Evolutionary conservation across 148 eudicot genomes (phyloP).

Genomic region (Linanthus parryae): DNA sequence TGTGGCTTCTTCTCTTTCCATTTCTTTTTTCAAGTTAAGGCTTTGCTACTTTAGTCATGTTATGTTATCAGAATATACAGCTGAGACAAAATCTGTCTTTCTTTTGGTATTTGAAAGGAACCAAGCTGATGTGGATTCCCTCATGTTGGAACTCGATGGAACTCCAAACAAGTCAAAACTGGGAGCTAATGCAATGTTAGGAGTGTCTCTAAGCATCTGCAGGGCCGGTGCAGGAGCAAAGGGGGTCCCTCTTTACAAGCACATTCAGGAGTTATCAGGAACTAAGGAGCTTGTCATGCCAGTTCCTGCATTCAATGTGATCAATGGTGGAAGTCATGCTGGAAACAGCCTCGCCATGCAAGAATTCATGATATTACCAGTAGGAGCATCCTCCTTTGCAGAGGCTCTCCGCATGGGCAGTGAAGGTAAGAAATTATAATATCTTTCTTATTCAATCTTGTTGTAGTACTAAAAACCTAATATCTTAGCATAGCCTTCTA

Average conservation of each 20-base stretch:
- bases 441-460: too few species aligned
- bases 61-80: too few species aligned
- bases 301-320: constrained; percentile 99
- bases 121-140: constrained; percentile 69
- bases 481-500: too few species aligned
- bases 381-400: constrained; percentile 82
- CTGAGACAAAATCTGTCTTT: not conserved
- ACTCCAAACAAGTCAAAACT: constrained; percentile 89
- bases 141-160: constrained; percentile 92
- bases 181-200: constrained; percentile 95
- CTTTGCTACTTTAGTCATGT: too few species aligned
- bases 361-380: constrained; percentile 95
- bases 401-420: constrained; percentile 97
- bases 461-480: too few species aligned
- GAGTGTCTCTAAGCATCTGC: constrained; percentile 89
- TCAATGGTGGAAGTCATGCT: constrained; percentile 99
- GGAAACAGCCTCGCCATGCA: constrained; percentile 99
- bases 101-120: constrained; percentile 29
- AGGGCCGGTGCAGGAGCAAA: constrained; percentile 99
- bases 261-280: constrained; percentile 88
- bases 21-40: not conserved
- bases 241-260: constrained; percentile 81
- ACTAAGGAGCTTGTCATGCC: constrained; percentile 99
- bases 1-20: not conserved
- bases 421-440: too few species aligned